A percentile compares a stretch with the other conserved stretches of the same genome.
phyloP scores from a whole-genome alignment of 2,329 filamentous ascomycete genomes.

The Cytospora piceicola region DNA sequence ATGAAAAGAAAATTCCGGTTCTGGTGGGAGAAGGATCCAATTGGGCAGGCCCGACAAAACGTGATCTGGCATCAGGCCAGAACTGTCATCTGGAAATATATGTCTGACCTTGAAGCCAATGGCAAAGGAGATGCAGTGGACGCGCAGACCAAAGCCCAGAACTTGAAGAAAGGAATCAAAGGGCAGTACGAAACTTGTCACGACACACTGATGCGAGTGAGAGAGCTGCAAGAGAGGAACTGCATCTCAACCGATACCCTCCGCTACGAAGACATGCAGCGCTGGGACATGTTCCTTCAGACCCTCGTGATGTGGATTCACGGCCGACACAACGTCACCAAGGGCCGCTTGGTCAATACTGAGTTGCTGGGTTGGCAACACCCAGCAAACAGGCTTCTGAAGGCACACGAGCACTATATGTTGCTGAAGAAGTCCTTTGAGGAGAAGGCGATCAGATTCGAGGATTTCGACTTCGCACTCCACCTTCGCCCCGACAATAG shows the following conservation, averaged over 20 bases:
- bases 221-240: constrained; percentile 14
- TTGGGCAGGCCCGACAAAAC: constrained; percentile 11
- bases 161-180: not conserved
- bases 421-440: constrained; percentile 15
- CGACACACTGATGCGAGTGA: constrained; percentile 8
- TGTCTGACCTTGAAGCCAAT: constrained; percentile 9
- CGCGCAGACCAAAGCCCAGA: constrained; percentile 5
- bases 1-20: constrained; percentile 12
- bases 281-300: constrained; percentile 16
- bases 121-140: constrained; percentile 9
- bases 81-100: constrained; percentile 8
- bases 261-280: constrained; percentile 18
- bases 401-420: constrained; percentile 13
- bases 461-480: constrained; percentile 18
- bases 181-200: constrained; percentile 3
- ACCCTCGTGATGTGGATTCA: constrained; percentile 10
- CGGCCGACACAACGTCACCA: constrained; percentile 10
- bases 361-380: constrained; percentile 12
- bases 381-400: constrained; percentile 5
- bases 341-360: constrained; percentile 3
- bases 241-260: constrained; percentile 13
- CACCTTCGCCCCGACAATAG: constrained; percentile 14
- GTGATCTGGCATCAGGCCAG: constrained; percentile 16
- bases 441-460: constrained; percentile 15
- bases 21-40: constrained; percentile 15